A percentile compares a stretch with the other conserved stretches of the same genome.
Conservation (phyloP, 1,284 basidiomycete species). For the Cryptococcus sp. region DNA sequence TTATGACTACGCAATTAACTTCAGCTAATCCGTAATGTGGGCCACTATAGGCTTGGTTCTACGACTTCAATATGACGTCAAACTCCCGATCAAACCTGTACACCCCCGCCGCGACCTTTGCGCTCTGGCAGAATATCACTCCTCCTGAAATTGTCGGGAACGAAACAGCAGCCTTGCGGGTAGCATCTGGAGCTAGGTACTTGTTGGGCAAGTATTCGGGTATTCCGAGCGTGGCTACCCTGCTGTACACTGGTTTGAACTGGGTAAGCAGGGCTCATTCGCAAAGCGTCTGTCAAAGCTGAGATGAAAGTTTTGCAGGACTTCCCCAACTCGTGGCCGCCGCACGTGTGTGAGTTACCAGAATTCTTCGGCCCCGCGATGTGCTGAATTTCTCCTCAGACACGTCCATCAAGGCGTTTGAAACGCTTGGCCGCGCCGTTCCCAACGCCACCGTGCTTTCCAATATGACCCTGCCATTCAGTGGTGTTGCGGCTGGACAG, state of each 20-base stretch:
- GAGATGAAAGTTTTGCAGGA: conserved; percentile 23
- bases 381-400: conserved; percentile 40
- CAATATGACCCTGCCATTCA: conserved; percentile 59
- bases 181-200: conserved; percentile 72
- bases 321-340: conserved; percentile 61
- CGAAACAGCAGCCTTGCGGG: conserved; percentile 62
- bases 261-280: conserved; percentile 61
- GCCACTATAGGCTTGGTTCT: conserved; percentile 63
- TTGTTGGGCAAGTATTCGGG: conserved; percentile 82
- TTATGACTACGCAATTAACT: conserved; percentile 59
- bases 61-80: conserved; percentile 65
- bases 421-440: conserved; percentile 48
- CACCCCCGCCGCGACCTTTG: conserved; percentile 75
- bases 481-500: conserved; percentile 71
- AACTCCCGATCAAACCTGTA: conserved; percentile 66
- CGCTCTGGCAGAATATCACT: conserved; percentile 82
- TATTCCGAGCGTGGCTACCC: conserved; percentile 65
- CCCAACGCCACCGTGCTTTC: conserved; percentile 34
- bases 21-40: not conserved
- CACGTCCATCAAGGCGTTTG: conserved; percentile 75
- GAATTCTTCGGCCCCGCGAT: not conserved
- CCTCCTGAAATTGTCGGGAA: conserved; percentile 67
- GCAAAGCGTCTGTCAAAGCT: conserved; percentile 53
- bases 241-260: conserved; percentile 75
- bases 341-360: conserved; percentile 63